These are phyloP conservation scores for Candida khao-thaluensis DNA, from an alignment of 805 yeast genomes.

Conservation along the genomic window DNA sequence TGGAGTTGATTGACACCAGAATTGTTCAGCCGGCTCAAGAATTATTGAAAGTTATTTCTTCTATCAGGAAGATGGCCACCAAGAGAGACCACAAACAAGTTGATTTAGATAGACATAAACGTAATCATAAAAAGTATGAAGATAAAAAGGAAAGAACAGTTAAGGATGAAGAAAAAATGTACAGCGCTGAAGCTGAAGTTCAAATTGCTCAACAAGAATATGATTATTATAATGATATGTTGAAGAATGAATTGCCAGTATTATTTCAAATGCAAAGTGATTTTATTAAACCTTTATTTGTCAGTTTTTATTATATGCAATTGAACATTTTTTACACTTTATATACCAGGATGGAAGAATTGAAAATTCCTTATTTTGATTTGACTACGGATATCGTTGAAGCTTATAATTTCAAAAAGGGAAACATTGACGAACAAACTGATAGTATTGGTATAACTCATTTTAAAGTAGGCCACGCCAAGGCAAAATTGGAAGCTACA, in stretches of 20 bases:
- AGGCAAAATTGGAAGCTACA: slow-evolving; percentile 78
- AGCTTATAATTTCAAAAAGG: slow-evolving; percentile 77
- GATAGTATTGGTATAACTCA: slow-evolving; percentile 89
- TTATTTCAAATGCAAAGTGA: slow-evolving; percentile 87
- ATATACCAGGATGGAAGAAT: slow-evolving; percentile 87
- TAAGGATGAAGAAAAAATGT: slow-evolving; percentile 89
- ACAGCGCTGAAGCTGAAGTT: slow-evolving; percentile 84
- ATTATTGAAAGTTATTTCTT: slow-evolving; percentile 72
- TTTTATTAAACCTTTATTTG: slow-evolving; percentile 90
- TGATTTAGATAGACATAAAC: slow-evolving; percentile 84
- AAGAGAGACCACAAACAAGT: slow-evolving; percentile 95
- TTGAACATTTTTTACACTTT: slow-evolving; percentile 93
- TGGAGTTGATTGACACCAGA: slow-evolving; percentile 86
- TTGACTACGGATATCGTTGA: slow-evolving; percentile 79
- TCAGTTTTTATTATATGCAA: slow-evolving; percentile 95
- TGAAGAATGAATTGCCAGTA: slow-evolving; percentile 85
- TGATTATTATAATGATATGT: slow-evolving; percentile 92
- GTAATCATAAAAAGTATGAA: slow-evolving; percentile 68
- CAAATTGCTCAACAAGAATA: slow-evolving; percentile 92
- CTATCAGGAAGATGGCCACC: slow-evolving; percentile 88
- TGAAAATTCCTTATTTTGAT: slow-evolving; percentile 96
- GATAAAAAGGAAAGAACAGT: slow-evolving; percentile 78
- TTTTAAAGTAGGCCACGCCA: slow-evolving; percentile 87
- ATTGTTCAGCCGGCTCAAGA: slow-evolving; percentile 92
- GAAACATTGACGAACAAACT: slow-evolving; percentile 84